Evolutionary conservation across 169 alveolate genomes (phyloP).

Genomic region (Plasmodium falciparum): DNA sequence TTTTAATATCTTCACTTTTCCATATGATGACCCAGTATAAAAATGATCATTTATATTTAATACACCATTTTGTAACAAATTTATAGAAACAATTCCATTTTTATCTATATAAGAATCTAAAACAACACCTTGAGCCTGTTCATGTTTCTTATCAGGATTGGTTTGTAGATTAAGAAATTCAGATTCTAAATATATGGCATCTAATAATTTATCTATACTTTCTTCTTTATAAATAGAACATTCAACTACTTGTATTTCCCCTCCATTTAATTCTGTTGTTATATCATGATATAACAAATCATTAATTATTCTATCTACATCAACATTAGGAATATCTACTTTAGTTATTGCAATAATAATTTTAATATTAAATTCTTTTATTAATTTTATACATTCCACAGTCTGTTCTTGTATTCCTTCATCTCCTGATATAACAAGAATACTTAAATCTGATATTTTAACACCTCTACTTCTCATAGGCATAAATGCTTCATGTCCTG

Average conservation of each 20-base stretch:
- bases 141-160: background rate
- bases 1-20: slow-evolving; percentile 39
- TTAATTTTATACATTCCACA: slow-evolving; percentile 91
- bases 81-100: slow-evolving; percentile 63
- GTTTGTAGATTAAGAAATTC: slow-evolving; percentile 25
- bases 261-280: slow-evolving; percentile 63
- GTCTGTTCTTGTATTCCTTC: slow-evolving; percentile 96
- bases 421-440: slow-evolving; percentile 94
- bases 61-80: slow-evolving; percentile 45
- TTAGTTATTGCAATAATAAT: slow-evolving; percentile 93
- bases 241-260: slow-evolving; percentile 59
- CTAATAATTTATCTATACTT: slow-evolving; percentile 36
- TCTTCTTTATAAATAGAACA: slow-evolving; percentile 52
- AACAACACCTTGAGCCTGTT: slow-evolving; percentile 32
- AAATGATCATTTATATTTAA: slow-evolving; percentile 47
- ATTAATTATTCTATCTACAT: slow-evolving; percentile 39
- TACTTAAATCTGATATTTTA: slow-evolving; percentile 93
- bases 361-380: slow-evolving; percentile 83
- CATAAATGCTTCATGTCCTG: slow-evolving; percentile 97
- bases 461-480: slow-evolving; percentile 95
- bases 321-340: slow-evolving; percentile 81
- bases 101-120: slow-evolving; percentile 60
- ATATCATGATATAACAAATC: slow-evolving; percentile 41
- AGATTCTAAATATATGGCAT: slow-evolving; percentile 68
- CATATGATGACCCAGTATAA: slow-evolving; percentile 68